phyloP scores from a whole-genome alignment of 1,284 basidiomycete genomes.

The Sporisorium exsertum region DNA sequence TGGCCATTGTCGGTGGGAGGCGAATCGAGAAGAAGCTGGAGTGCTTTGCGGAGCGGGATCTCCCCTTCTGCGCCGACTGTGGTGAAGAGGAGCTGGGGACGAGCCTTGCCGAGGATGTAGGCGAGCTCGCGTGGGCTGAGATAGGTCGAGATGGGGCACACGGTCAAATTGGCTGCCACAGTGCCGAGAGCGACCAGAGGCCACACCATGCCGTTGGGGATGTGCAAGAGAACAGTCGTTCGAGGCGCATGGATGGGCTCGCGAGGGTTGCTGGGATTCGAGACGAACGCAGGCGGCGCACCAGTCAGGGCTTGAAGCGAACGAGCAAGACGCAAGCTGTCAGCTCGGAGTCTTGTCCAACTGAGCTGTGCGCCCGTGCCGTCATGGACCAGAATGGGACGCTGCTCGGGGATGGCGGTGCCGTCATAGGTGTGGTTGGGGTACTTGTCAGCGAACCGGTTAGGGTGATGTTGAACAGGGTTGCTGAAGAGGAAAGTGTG shows the following conservation, averaged over 20 bases:
- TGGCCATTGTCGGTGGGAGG: conserved; percentile 36
- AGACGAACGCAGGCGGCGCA: conserved; percentile 24
- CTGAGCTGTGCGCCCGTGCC: conserved; percentile 48
- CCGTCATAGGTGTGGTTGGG: conserved; percentile 51
- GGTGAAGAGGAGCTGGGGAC: conserved; percentile 68
- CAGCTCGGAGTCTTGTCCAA: conserved; percentile 44
- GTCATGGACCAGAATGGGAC: conserved; percentile 47
- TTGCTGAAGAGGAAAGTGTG: conserved; percentile 53
- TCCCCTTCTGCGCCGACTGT: conserved; percentile 57
- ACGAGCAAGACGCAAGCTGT: conserved; percentile 53
- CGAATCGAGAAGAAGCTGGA: conserved; percentile 49
- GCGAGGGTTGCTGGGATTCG: conserved; percentile 9
- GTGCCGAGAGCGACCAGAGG: conserved; percentile 67
- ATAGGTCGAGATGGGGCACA: conserved; percentile 68
- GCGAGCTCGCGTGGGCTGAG: conserved; percentile 69
- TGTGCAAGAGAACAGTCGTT: conserved; percentile 68
- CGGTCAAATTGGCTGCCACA: conserved; percentile 56
- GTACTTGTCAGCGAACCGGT: conserved; percentile 24
- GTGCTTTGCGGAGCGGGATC: conserved; percentile 52
- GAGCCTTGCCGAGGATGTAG: conserved; percentile 68
- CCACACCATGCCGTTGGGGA: conserved; percentile 70
- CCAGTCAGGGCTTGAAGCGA: conserved; percentile 42
- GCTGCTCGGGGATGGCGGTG: conserved; percentile 40
- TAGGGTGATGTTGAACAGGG: conserved; percentile 50
- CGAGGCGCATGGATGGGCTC: conserved; percentile 55